Percentiles rank a stretch among this genome's conserved stretches.
These are phyloP conservation scores for Metroxylon sagu DNA, from an alignment of 176 grass and related monocot species.

Conservation along the genomic window DNA sequence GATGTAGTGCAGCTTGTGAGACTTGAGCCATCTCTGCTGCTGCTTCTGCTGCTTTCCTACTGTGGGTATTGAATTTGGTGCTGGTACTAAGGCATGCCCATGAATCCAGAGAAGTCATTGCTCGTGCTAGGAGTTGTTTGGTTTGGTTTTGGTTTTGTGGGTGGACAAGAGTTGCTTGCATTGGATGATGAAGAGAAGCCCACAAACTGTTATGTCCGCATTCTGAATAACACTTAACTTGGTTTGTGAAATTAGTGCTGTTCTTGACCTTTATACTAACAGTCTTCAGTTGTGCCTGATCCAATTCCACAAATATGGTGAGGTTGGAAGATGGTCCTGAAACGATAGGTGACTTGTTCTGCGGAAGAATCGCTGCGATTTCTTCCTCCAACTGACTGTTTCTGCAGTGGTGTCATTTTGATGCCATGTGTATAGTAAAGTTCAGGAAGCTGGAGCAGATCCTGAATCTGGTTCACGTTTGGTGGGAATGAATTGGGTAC, in stretches of 20 bases:
- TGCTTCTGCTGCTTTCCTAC: neutral
- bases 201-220: constrained; percentile 5
- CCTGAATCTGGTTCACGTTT: too few relatives aligned
- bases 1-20: too few relatives aligned
- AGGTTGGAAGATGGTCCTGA: too few relatives aligned
- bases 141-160: too few relatives aligned
- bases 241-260: neutral
- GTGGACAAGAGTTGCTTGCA: too few relatives aligned
- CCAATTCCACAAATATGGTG: too few relatives aligned
- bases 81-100: too few relatives aligned
- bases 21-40: too few relatives aligned
- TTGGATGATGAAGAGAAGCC: neutral
- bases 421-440: neutral
- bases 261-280: neutral
- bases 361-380: neutral
- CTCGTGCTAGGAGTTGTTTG: neutral
- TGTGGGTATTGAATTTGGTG: too few relatives aligned
- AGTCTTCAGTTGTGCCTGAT: neutral
- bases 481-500: too few relatives aligned
- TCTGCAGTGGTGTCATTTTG: neutral
- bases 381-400: neutral
- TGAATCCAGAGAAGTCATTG: too few relatives aligned
- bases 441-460: too few relatives aligned
- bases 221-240: constrained; percentile 7
- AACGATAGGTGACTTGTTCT: neutral